Percentiles rank a stretch among this genome's conserved stretches.
These are phyloP conservation scores for Gossypium ekmanianum DNA, from an alignment of 345 rosid genomes.

Conservation along the genomic window DNA sequence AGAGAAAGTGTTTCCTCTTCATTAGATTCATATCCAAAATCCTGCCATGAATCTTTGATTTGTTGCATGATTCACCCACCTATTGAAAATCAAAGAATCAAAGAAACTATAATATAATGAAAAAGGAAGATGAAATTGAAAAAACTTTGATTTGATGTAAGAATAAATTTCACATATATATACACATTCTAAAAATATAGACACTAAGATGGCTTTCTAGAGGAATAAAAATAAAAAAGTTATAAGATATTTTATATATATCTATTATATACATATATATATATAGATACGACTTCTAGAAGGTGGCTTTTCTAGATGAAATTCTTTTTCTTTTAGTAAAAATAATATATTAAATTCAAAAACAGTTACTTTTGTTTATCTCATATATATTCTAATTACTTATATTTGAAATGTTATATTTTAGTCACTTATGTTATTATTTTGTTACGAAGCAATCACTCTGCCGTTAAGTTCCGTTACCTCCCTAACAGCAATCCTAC, in stretches of 20 bases:
- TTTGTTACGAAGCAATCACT: too few relatives aligned
- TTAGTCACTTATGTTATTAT: too few relatives aligned
- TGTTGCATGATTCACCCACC: neutral
- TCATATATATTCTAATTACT: too few relatives aligned
- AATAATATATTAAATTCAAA: too few relatives aligned
- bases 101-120: neutral
- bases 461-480: too few relatives aligned
- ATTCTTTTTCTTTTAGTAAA: neutral
- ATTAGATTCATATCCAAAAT: neutral
- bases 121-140: neutral
- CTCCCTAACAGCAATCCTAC: fast-evolving
- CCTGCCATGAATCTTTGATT: neutral
- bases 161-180: neutral
- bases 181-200: neutral
- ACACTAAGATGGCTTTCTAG: neutral
- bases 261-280: neutral
- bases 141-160: neutral
- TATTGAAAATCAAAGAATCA: neutral
- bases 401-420: too few relatives aligned
- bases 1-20: constrained; percentile 50
- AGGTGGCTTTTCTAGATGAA: neutral
- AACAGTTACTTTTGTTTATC: too few relatives aligned
- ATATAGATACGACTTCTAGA: neutral
- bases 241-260: neutral
- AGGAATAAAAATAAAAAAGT: neutral